A percentile compares a stretch with the other conserved stretches of the same genome.
phyloP scores from a whole-genome alignment of 164 flowering plant genomes.

The Chimonanthus praecox region DNA sequence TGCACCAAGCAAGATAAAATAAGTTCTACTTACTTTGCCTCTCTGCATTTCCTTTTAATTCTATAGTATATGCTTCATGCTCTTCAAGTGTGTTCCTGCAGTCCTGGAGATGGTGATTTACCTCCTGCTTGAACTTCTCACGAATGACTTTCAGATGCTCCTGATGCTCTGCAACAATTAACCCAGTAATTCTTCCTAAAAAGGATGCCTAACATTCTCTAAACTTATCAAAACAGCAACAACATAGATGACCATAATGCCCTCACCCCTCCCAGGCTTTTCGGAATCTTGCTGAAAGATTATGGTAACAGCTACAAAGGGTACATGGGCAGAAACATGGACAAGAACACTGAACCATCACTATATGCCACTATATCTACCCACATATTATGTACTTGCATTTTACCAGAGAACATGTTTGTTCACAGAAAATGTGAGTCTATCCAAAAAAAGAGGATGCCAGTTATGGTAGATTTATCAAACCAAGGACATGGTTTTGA shows the following conservation, averaged over 20 bases:
- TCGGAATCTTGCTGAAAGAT: too few relatives aligned
- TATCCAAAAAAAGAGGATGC: background rate
- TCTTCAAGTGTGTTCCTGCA: constrained; percentile 47
- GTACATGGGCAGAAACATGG: background rate
- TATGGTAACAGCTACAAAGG: background rate
- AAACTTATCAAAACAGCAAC: background rate
- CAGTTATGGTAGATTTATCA: background rate
- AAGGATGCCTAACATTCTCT: background rate
- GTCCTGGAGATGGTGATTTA: constrained; percentile 56
- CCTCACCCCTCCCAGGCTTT: background rate
- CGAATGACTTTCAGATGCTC: constrained; percentile 46
- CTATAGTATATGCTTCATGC: constrained; percentile 51
- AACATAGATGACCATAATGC: background rate
- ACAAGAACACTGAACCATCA: too few relatives aligned
- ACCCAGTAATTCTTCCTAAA: constrained; percentile 3
- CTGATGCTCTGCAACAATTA: constrained; percentile 56
- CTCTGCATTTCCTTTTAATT: constrained; percentile 49
- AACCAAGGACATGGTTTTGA: background rate
- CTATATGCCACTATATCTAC: background rate
- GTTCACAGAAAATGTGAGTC: background rate
- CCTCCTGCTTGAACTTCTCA: constrained; percentile 60
- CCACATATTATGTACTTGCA: background rate
- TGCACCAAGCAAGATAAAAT: background rate
- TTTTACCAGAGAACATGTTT: background rate
- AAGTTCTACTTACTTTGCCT: constrained; percentile 47